Evolutionary conservation across 441 rosid genomes (phyloP).

Genomic region (Brassica balearica): DNA sequence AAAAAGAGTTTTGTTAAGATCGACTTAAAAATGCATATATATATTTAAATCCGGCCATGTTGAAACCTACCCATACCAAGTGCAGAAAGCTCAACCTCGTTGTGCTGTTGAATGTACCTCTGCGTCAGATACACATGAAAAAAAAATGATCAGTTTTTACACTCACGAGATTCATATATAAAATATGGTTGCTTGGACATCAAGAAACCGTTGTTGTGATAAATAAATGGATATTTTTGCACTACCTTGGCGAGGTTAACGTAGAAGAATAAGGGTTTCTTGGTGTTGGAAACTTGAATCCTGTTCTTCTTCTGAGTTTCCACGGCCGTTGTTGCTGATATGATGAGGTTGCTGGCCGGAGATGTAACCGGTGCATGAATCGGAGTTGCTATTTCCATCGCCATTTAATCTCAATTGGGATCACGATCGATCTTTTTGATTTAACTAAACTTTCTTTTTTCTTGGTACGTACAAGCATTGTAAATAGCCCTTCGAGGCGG

Average conservation of each 20-base stretch:
- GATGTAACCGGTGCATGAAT: constrained; percentile 9
- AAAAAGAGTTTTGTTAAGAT: too few relatives aligned
- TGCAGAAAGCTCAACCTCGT: constrained; percentile 84
- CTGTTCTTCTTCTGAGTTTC: constrained; percentile 26
- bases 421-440: not conserved
- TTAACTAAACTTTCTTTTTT: not conserved
- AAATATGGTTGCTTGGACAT: not conserved
- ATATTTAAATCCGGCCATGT: not conserved
- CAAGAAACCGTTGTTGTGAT: constrained; percentile 6
- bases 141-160: not conserved
- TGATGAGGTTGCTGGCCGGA: constrained; percentile 3
- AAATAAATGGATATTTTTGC: not conserved
- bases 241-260: constrained; percentile 29
- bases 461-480: not conserved
- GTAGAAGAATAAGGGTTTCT: constrained; percentile 28
- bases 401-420: not conserved
- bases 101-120: constrained; percentile 87
- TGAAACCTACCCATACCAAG: constrained; percentile 78
- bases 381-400: constrained; percentile 30
- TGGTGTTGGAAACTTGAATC: constrained; percentile 32
- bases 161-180: not conserved
- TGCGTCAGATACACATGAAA: constrained; percentile 18
- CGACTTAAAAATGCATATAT: too few relatives aligned
- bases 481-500: not conserved
- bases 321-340: not conserved